Conservation (phyloP, 495 filamentous ascomycete species). For the Cercophora scortea region DNA sequence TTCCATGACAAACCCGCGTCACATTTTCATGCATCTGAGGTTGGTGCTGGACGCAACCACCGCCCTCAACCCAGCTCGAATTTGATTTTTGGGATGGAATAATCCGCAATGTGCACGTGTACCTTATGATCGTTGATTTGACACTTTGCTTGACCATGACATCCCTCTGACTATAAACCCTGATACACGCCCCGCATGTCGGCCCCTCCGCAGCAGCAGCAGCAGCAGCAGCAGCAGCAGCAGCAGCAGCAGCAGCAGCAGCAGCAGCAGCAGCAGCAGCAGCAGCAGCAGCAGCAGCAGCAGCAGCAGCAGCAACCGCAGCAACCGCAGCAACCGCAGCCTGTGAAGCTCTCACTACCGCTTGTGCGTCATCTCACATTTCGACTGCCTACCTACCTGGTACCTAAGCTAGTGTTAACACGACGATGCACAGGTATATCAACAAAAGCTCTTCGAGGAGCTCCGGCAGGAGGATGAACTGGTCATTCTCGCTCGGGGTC, state of each 20-base stretch:
- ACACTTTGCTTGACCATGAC: no score
- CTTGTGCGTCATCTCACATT: slow-evolving; percentile 47
- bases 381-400: background rate
- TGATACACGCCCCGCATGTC: slow-evolving; percentile 13
- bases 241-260: background rate
- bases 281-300: background rate
- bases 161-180: background rate
- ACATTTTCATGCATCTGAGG: no score
- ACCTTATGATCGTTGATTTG: no score
- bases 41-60: no score
- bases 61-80: no score
- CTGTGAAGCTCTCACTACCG: slow-evolving; percentile 89
- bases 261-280: background rate
- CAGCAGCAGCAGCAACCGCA: background rate
- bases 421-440: slow-evolving; percentile 52
- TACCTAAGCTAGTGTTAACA: no score
- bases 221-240: slow-evolving; percentile 30
- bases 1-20: no score
- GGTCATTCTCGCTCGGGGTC: slow-evolving; percentile 80
- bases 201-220: slow-evolving; percentile 2
- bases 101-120: no score
- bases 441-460: slow-evolving; percentile 88
- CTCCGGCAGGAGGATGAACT: slow-evolving; percentile 87
- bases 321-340: slow-evolving; percentile 42
- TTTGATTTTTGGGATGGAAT: no score